Percentiles rank a stretch among this genome's conserved stretches.
Conservation (phyloP, 768 basidiomycete genomes). For the Multifurca ochricompacta region DNA sequence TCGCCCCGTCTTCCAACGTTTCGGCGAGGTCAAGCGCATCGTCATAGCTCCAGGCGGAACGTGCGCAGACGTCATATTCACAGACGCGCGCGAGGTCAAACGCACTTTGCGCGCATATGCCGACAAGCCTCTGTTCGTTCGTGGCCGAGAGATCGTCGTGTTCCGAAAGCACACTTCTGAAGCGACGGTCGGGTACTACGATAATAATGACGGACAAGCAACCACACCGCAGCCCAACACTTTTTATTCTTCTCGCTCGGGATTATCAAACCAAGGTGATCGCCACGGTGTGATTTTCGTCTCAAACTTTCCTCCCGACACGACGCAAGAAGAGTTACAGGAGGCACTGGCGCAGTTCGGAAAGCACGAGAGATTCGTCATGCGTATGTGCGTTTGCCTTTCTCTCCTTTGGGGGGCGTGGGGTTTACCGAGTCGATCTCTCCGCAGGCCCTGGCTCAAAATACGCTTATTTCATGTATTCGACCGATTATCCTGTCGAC, state of each 20-base stretch:
- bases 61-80: conserved; percentile 2
- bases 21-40: conserved; percentile 1
- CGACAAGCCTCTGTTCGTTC: background rate
- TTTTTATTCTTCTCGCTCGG: background rate
- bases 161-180: background rate
- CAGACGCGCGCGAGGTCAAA: background rate
- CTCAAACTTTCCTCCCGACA: background rate
- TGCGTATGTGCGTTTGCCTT: background rate
- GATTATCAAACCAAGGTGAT: background rate
- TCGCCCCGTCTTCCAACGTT: background rate
- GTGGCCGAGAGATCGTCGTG: background rate
- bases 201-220: too few relatives aligned
- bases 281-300: background rate
- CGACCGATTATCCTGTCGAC: background rate
- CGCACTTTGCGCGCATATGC: conserved; percentile 8
- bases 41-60: background rate
- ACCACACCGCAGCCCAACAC: background rate
- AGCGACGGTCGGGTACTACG: background rate
- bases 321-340: background rate
- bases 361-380: background rate
- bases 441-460: conserved; percentile 6
- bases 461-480: conserved; percentile 9
- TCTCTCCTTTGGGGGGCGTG: background rate
- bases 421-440: background rate
- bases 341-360: conserved; percentile 1